Base-by-base conservation (phyloP, 1,284 basidiomycete species). In the Papiliotrema terrestris region DNA sequence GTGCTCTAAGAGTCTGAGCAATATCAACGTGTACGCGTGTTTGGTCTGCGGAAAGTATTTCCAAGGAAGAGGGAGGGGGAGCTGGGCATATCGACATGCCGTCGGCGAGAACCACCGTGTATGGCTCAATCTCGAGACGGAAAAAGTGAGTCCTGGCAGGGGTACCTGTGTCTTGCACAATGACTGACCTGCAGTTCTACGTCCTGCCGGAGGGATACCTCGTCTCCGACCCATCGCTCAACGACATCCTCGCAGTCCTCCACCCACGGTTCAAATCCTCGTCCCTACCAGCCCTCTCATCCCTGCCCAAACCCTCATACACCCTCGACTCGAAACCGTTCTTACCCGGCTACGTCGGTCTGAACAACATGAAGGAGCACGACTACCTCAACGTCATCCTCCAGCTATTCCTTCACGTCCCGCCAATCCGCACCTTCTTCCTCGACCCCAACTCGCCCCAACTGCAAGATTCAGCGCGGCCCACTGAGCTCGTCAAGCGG, bases 31-130 rank as follows among this genome's bases (percentile, higher is more conserved):
- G 60, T 99, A 99, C 69, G 92, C 91, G 22, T 99, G 96, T 72
- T 84, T 99, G 46, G 93, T 98, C 13, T 97, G 93, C 73, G 96
- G 96, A 52, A 97, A 96, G 77, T 98, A 98, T 78, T 98, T 97
- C 70, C 96, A 98, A 81, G 96, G 96, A 4, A 83, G 96, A 64
- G 94, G 96, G 19, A 86, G 87, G 60, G 89, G 83, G 44, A 94
- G 91, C 50, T 94, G 92, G 73, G 96, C 96, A 25, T 98, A 96
- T 77, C 85, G 92, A 13, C 96, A 99, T 78, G 90, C 92, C 38
- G 96, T 99, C 63, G 90, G 96, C 67, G 92, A 97, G 58, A 93
- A 95, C 74, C 95, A 98, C 74, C 92, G 97, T 67, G 96, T 98
- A 48, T 99, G 92, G 80, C 91, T 99, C 69, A 94, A 98, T 74